Base-by-base conservation (phyloP, 306 rosid genomes). In the Macrotyloma uniflorum region DNA sequence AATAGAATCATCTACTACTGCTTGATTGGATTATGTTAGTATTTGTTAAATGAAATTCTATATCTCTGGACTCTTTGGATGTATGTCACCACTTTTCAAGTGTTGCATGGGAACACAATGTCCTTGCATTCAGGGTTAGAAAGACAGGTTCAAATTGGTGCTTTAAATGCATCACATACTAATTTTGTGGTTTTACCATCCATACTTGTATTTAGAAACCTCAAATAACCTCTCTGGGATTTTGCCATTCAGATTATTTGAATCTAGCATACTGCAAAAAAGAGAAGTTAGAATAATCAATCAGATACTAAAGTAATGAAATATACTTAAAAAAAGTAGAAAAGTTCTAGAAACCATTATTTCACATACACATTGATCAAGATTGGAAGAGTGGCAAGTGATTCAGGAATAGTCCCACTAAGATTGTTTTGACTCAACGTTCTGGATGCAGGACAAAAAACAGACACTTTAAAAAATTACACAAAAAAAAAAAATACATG, bases 201-300 rank as follows among this genome's bases (percentile, higher is more conserved):
- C 96, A 3, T 92, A 94, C 99, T 96, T 96, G 96, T 88, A 93
- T 76, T 85, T 96, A 53, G 86, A 53, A 81, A 93, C 75, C 33
- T 69, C 50, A 72, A 87, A 87, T 75, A 96, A 75, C 77, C 55
- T 73, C 67, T 76, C 85, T 3, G 99, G 99, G 87, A 96, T 90
- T 84, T 74, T 86, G 77, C 99, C 99, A 47, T 49, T 79, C 65
- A 96, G 89, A 85, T 83, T 13, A 79, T 96, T 96, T 40, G 93
- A 87, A 76, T 83, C 94, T 16, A 96, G 91, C 83, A 86, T 67
- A 57, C 99, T 96, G 99, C 89, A 87, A 82, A 38, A 26, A 66
- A 78, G 30, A 85, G 71, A 45, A 80, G 79, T 72, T 85, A 66
- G 57, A 80, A 80, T 28, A 40, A 80, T 47, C 57, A 78, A 83